These are phyloP conservation scores for Fusarium dimerum DNA, from an alignment of 2,329 filamentous ascomycete species.

Conservation along the genomic window DNA sequence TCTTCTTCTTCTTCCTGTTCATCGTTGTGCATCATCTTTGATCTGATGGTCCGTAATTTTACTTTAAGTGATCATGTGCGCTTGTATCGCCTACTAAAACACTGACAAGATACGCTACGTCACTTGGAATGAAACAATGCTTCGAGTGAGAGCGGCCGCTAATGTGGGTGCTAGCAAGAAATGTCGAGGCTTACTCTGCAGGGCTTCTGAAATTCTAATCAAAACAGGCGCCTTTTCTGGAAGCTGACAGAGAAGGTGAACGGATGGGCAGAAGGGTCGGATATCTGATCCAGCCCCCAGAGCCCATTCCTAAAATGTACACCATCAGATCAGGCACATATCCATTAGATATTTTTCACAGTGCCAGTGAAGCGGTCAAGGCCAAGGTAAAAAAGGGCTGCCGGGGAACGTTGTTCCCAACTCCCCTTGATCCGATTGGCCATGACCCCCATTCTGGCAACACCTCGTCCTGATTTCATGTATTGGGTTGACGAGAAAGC, in stretches of 20 bases:
- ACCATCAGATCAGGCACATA: too few relatives aligned
- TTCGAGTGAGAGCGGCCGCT: neutral
- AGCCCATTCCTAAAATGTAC: too few relatives aligned
- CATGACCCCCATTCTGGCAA: conserved; percentile 18
- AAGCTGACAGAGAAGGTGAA: conserved; percentile 2
- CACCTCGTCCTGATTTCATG: conserved; percentile 17
- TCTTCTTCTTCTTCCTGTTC: too few relatives aligned
- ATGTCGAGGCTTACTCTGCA: neutral
- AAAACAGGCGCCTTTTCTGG: conserved; percentile 3
- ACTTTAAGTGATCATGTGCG: conserved; percentile 13
- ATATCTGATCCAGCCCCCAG: too few relatives aligned
- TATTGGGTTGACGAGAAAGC: conserved; percentile 16
- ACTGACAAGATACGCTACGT: neutral
- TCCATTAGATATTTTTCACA: conserved; percentile 14
- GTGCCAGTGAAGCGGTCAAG: conserved; percentile 8
- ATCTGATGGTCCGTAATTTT: neutral
- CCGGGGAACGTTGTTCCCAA: conserved; percentile 16
- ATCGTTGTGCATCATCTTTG: neutral
- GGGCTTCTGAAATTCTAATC: too few relatives aligned
- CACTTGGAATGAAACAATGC: neutral
- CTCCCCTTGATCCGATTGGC: conserved; percentile 30
- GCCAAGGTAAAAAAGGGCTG: conserved; percentile 22
- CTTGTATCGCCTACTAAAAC: conserved; percentile 3
- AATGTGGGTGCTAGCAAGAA: neutral
- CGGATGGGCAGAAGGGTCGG: too few relatives aligned